Evolutionary conservation across 169 alveolate species (phyloP), one percentile per base, ranked within the genome.

Genomic region (Cryptosporidium andersoni): DNA sequence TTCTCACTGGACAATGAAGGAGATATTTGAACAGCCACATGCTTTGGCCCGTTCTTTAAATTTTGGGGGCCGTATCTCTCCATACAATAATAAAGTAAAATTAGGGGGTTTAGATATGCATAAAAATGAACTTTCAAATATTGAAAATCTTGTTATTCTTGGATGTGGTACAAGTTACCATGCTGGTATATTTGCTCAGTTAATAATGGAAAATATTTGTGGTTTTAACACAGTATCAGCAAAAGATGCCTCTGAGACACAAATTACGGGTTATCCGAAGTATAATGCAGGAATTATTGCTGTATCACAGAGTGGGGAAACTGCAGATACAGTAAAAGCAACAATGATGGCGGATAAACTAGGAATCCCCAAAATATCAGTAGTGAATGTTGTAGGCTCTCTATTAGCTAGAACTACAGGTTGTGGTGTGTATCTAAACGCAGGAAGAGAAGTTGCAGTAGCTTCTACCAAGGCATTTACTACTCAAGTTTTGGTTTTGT

Each of bases 391-490:
- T 4, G 98, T 96, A 14, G 98, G 97, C 34, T 91, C 97, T 2
- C 90, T 92, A 45, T 81, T 96, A 36, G 97, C 98, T 9, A 93
- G 97, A 66, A 89, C 91, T 88, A 93, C 96, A 12, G 93, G 91
- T 53, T 91, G 97, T 51, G 99, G 99, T 2, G 98, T 97, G 42
- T 95, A 96, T 88, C 88, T 97, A 60, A 95, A 97, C 90, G 97
- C 98, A 9, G 99, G 99, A 8, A 89, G 99, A 66, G 99, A 98
- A 88, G 95, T 96, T 9, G 98, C 98, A 4, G 99, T 97, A 42
- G 99, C 99, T 36, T 94, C 98, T 4, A 97, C 99, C 11, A 98
- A 98, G 89, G 95, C 99, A 43, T 97, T 97, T 88, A 94, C 97
- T 5, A 95, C 98, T 6, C 96, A 96, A 88, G 96, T 91, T 4